phyloP scores from a whole-genome alignment of 768 basidiomycete genomes.

The Suillus subluteus region DNA sequence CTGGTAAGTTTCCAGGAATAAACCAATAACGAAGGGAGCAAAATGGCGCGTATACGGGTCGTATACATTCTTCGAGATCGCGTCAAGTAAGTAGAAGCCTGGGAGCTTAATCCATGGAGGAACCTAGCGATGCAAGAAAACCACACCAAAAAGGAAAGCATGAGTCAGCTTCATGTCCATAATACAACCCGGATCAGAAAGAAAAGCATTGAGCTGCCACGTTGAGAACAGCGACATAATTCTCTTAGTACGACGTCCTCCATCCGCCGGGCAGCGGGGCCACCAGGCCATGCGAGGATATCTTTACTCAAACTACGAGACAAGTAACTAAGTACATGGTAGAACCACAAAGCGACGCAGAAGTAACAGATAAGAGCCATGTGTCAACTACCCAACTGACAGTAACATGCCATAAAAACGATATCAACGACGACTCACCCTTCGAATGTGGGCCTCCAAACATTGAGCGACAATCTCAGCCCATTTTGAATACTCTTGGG shows the following conservation, averaged over 20 bases:
- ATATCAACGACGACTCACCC: constrained; percentile 65
- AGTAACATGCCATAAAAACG: constrained; percentile 27
- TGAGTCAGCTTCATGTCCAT: constrained; percentile 67
- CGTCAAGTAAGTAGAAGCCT: constrained; percentile 92
- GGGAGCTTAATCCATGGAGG: constrained; percentile 90
- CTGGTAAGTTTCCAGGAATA: constrained; percentile 88
- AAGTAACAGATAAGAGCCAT: constrained; percentile 27
- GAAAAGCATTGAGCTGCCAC: constrained; percentile 32
- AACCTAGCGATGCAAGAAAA: constrained; percentile 56
- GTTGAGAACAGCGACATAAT: constrained; percentile 30
- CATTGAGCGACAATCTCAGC: constrained; percentile 81
- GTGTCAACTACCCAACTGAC: constrained; percentile 31
- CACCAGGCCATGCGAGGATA: constrained; percentile 37
- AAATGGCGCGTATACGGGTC: constrained; percentile 91
- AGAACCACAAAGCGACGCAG: constrained; percentile 30
- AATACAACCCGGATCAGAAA: constrained; percentile 33
- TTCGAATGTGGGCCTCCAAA: constrained; percentile 80
- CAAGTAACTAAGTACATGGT: constrained; percentile 50
- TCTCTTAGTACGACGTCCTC: constrained; percentile 43
- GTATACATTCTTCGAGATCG: constrained; percentile 95
- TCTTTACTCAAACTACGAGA: constrained; percentile 48
- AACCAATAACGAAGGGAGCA: constrained; percentile 74
- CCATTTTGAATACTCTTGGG: constrained; percentile 82
- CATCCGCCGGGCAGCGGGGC: constrained; percentile 39
- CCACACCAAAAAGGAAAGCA: constrained; percentile 37